phyloP scores from a whole-genome alignment of 768 basidiomycete species.

The Mycena galericulata region DNA sequence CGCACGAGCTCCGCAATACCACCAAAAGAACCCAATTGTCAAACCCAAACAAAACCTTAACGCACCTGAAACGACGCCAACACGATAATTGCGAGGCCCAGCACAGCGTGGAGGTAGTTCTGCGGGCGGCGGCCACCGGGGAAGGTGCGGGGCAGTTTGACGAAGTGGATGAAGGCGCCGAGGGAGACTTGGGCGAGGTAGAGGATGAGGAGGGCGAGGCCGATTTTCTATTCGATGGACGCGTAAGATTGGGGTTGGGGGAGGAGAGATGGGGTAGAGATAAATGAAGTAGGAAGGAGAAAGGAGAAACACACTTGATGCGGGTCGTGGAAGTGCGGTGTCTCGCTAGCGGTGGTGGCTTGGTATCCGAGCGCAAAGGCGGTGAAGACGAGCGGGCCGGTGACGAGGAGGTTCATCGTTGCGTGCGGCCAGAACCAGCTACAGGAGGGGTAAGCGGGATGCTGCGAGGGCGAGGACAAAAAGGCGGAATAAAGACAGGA shows the following conservation, averaged over 20 bases:
- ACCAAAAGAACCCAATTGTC: no score
- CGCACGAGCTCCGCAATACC: no score
- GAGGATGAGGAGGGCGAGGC: constrained; percentile 50
- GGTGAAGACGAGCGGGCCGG: constrained; percentile 50
- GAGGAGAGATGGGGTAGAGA: no score
- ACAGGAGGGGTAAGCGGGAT: not conserved
- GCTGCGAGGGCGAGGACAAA: no score
- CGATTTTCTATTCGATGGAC: constrained; percentile 42
- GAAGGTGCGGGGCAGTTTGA: constrained; percentile 47
- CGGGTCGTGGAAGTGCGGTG: constrained; percentile 40
- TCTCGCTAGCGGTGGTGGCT: constrained; percentile 29
- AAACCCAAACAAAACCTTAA: no score
- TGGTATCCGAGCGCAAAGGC: constrained; percentile 46
- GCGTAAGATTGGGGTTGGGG: not conserved
- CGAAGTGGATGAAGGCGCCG: constrained; percentile 52
- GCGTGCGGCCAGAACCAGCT: constrained; percentile 48
- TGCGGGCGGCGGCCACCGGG: constrained; percentile 44
- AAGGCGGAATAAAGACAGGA: no score
- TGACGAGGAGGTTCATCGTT: constrained; percentile 47
- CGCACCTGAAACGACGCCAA: constrained; percentile 47
- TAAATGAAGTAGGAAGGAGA: not conserved
- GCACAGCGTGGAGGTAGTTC: constrained; percentile 40
- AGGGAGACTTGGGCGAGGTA: constrained; percentile 52
- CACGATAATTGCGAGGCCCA: constrained; percentile 52
- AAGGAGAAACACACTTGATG: constrained; percentile 42